phyloP scores from a whole-genome alignment of 768 basidiomycete genomes.

The Collybia sordida region DNA sequence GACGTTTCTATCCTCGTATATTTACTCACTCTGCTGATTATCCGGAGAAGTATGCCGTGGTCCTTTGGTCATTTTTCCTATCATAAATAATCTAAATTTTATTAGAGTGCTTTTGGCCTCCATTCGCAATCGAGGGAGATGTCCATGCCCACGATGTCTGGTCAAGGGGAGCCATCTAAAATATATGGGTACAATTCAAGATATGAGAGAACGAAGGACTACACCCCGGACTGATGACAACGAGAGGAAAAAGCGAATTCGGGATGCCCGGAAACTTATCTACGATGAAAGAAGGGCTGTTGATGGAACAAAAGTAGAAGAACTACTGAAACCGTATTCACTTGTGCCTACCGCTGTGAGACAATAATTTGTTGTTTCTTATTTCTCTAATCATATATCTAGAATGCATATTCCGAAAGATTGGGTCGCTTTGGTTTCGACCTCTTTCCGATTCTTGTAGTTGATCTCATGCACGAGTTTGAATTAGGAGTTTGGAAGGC shows the following conservation, averaged over 20 bases:
- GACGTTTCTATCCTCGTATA: slow-evolving; percentile 19
- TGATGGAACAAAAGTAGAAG: slow-evolving; percentile 9
- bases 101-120: not conserved
- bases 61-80: too few species aligned
- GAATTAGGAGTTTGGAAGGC: slow-evolving; percentile 37
- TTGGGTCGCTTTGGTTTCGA: slow-evolving; percentile 12
- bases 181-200: slow-evolving; percentile 18
- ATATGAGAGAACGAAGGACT: slow-evolving; percentile 1
- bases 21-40: slow-evolving; percentile 36
- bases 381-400: not conserved
- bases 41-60: slow-evolving; percentile 26
- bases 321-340: slow-evolving; percentile 5
- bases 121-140: slow-evolving; percentile 25
- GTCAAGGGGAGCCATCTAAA: slow-evolving; percentile 18
- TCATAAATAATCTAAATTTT: too few species aligned
- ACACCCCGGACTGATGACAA: not conserved
- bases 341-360: slow-evolving; percentile 12
- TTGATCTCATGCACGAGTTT: slow-evolving; percentile 38
- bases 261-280: slow-evolving; percentile 1
- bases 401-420: not conserved
- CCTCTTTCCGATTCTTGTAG: slow-evolving; percentile 23
- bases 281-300: slow-evolving; percentile 1
- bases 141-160: slow-evolving; percentile 34
- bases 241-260: not conserved
- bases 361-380: not conserved